Evolutionary conservation across 2,329 filamentous ascomycete species (phyloP), one percentile per base, ranked within the genome.

Genomic region (Hypoxylon sp.): DNA sequence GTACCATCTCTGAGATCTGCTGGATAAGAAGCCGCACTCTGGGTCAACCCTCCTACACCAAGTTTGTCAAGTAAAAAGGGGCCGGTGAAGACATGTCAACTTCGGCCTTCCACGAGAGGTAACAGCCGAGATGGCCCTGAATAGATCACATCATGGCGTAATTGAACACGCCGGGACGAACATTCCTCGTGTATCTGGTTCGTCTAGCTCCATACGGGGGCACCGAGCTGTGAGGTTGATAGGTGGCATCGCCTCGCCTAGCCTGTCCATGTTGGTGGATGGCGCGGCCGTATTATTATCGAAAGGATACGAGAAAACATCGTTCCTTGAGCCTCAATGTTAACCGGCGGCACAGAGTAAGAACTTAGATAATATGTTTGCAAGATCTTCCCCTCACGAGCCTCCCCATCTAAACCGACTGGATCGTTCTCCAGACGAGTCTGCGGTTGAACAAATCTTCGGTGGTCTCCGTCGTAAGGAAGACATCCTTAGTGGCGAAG

Each of bases 291-390:
- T 65, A 62, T 62, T 58, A 20, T 8, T 56, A 30, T 58, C 42
- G 56, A 54, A 50, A 58, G 22, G 61, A 58, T 22, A 62, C 44
- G 58, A 58, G 35, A 20, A 10, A 11, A 44, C 25, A 40, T 22
- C 37, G 44, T 51, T 30, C 55, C 51, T 60, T 63, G 64, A 68
- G 61, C 61, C 65, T 60, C 65, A 58, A 57, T 51, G 64, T 61
- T 40, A 37, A 50, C 35, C 49, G 14, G 64, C 48, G 51, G 57
- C 56, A 33, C 49, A 30, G 46, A 56, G 58, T 50, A 50, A 59
- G 35, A 55, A 66, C 58, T 44, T 51, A 55, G 33, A 66, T 50
- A 55, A 57, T 64, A 17, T 25, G 44, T 49, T 35, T 46, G 8
- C 46, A 44, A 27, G 30, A 25, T 51, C 33, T n/a, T 60, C n/a